These are phyloP conservation scores for Hyaloperonospora arabidopsidis DNA, from an alignment of 352 stramenopile species.

Conservation along the genomic window DNA sequence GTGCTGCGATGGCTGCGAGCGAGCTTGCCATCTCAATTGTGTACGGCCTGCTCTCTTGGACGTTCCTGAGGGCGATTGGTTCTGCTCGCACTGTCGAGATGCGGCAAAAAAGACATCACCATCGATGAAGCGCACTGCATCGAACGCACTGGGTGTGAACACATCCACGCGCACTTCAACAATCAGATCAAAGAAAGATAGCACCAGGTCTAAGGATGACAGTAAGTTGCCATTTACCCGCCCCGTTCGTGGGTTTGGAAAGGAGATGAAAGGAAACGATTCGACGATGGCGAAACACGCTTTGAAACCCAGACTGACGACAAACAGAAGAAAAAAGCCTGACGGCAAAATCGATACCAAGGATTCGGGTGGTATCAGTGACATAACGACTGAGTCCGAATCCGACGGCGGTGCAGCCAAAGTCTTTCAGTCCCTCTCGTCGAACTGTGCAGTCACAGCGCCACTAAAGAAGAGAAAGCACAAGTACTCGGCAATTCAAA, in stretches of 20 bases:
- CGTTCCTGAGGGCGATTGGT: conserved; percentile 65
- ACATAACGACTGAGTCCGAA: conserved; percentile 26
- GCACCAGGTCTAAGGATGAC: conserved; percentile 7
- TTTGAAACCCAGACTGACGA: background rate
- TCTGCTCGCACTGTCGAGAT: conserved; percentile 42
- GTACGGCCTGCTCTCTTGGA: conserved; percentile 58
- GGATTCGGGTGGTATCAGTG: conserved; percentile 13
- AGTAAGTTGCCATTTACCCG: conserved; percentile 4
- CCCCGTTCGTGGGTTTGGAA: background rate
- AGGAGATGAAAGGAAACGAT: conserved; percentile 6
- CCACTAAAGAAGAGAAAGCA: conserved; percentile 13
- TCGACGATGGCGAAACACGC: conserved; percentile 1
- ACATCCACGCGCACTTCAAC: conserved; percentile 4
- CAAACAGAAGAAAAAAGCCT: background rate
- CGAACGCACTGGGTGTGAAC: background rate
- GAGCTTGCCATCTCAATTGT: conserved; percentile 70
- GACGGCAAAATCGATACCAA: background rate
- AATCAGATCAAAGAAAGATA: conserved; percentile 13
- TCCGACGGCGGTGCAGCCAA: conserved; percentile 21
- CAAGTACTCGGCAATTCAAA: conserved; percentile 3
- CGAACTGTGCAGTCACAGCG: conserved; percentile 4
- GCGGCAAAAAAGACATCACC: background rate
- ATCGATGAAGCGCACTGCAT: background rate
- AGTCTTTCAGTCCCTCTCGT: conserved; percentile 13
- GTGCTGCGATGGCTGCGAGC: conserved; percentile 69